Percentiles rank a stretch among this genome's conserved stretches.
These are phyloP conservation scores for Fusarium poae DNA, from an alignment of 2,329 filamentous ascomycete species.

Conservation along the genomic window DNA sequence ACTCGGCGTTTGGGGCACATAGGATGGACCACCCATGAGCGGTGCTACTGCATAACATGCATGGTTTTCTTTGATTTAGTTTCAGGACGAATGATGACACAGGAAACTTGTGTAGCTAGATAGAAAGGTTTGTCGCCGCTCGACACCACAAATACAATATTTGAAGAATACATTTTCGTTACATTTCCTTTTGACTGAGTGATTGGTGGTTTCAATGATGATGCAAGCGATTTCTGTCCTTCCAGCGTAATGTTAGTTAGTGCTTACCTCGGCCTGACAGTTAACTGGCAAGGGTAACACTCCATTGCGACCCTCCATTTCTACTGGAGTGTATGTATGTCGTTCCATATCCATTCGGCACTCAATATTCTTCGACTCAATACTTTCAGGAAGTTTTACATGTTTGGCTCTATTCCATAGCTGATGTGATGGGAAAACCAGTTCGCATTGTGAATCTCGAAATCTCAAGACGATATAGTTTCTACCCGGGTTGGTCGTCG, in stretches of 20 bases:
- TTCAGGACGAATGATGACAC: slow-evolving; percentile 48
- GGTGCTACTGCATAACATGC: slow-evolving; percentile 44
- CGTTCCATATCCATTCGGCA: slow-evolving; percentile 6
- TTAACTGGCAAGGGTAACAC: neutral
- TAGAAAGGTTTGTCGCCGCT: slow-evolving; percentile 48
- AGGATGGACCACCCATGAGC: slow-evolving; percentile 35
- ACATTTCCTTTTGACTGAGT: neutral
- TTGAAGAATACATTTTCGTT: slow-evolving; percentile 13
- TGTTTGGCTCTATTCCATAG: neutral
- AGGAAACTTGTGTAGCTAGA: slow-evolving; percentile 49
- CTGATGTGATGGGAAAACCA: neutral
- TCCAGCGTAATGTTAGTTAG: neutral
- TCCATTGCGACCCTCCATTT: neutral
- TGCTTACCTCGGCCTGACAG: slow-evolving; percentile 10
- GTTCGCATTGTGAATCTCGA: neutral
- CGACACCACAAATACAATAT: slow-evolving; percentile 44
- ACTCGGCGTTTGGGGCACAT: slow-evolving; percentile 44
- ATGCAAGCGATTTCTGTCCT: neutral
- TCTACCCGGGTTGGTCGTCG: neutral
- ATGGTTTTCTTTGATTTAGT: slow-evolving; percentile 23
- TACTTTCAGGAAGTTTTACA: slow-evolving; percentile 1
- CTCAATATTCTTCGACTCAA: slow-evolving; percentile 1
- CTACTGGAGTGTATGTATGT: neutral
- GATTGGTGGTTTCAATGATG: neutral
- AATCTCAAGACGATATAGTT: slow-evolving; percentile 1